phyloP scores from a whole-genome alignment of 495 filamentous ascomycete species.

The Xylaria telfairii region DNA sequence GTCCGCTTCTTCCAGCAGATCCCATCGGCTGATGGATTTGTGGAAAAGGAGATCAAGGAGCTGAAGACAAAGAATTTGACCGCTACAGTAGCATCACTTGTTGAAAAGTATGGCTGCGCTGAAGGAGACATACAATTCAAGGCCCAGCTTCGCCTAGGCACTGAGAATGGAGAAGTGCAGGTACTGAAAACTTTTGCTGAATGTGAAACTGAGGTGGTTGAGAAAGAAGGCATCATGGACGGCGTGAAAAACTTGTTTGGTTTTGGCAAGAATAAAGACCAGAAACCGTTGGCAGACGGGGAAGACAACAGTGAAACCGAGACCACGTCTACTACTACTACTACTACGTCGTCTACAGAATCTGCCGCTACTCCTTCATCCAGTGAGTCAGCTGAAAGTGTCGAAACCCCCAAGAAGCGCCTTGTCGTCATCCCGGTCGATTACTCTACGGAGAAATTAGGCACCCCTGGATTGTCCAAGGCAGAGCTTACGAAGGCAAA shows the following conservation, averaged over 20 bases:
- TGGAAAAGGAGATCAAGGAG: constrained; percentile 53
- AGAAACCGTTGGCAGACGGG: constrained; percentile 74
- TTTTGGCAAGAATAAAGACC: constrained; percentile 83
- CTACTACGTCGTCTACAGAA: constrained; percentile 41
- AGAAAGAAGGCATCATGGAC: constrained; percentile 84
- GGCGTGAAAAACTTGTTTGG: constrained; percentile 95
- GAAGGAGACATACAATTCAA: constrained; percentile 79
- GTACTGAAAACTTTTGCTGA: constrained; percentile 77
- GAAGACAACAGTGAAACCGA: constrained; percentile 58
- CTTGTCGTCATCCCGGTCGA: constrained; percentile 73
- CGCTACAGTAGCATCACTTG: constrained; percentile 73
- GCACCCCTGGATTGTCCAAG: constrained; percentile 62
- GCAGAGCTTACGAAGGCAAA: constrained; percentile 70
- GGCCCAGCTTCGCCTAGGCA: constrained; percentile 73
- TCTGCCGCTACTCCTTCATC: constrained; percentile 51
- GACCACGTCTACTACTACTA: constrained; percentile 39
- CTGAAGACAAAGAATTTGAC: constrained; percentile 85
- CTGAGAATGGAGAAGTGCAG: constrained; percentile 81
- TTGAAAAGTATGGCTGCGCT: constrained; percentile 76
- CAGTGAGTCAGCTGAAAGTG: constrained; percentile 48
- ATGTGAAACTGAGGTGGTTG: constrained; percentile 73
- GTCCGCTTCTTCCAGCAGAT: constrained; percentile 80
- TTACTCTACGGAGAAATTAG: constrained; percentile 65
- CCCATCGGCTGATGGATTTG: constrained; percentile 41
- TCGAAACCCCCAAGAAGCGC: constrained; percentile 61